These are phyloP conservation scores for Camellia sinensis DNA, from an alignment of 148 eudicot species.

Conservation along the genomic window DNA sequence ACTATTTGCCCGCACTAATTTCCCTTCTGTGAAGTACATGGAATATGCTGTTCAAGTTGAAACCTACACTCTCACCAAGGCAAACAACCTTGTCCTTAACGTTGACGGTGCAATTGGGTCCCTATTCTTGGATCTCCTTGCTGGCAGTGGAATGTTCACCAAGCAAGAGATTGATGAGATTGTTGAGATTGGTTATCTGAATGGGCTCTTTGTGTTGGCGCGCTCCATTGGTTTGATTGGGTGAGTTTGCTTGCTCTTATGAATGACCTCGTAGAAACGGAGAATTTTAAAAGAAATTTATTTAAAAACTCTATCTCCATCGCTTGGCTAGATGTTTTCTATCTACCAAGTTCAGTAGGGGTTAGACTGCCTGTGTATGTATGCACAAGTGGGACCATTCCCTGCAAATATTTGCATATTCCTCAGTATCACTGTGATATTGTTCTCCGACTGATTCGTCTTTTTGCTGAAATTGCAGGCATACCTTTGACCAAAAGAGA, in stretches of 20 bases:
- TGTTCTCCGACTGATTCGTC: neutral
- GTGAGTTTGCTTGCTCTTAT: constrained; percentile 40
- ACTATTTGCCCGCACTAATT: constrained; percentile 71
- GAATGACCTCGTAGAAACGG: neutral
- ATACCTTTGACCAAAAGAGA: constrained; percentile 97
- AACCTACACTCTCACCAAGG: constrained; percentile 92
- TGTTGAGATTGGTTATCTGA: constrained; percentile 83
- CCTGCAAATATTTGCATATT: neutral
- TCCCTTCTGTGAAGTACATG: constrained; percentile 97
- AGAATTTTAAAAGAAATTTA: neutral
- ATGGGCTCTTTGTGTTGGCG: constrained; percentile 91
- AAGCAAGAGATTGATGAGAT: constrained; percentile 95
- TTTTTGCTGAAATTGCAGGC: constrained; percentile 48
- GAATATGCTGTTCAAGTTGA: constrained; percentile 96
- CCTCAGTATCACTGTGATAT: neutral
- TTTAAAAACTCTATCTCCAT: neutral
- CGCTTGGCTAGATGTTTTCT: neutral
- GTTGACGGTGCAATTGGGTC: constrained; percentile 97
- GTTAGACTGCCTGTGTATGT: neutral
- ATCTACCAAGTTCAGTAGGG: neutral
- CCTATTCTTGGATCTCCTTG: constrained; percentile 93
- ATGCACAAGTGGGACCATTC: no score
- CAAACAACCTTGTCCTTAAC: constrained; percentile 86
- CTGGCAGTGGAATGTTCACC: constrained; percentile 94
- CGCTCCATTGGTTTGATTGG: constrained; percentile 97